Base-by-base conservation (phyloP, 2,329 filamentous ascomycete species). In the Chaetomium olivaceum region DNA sequence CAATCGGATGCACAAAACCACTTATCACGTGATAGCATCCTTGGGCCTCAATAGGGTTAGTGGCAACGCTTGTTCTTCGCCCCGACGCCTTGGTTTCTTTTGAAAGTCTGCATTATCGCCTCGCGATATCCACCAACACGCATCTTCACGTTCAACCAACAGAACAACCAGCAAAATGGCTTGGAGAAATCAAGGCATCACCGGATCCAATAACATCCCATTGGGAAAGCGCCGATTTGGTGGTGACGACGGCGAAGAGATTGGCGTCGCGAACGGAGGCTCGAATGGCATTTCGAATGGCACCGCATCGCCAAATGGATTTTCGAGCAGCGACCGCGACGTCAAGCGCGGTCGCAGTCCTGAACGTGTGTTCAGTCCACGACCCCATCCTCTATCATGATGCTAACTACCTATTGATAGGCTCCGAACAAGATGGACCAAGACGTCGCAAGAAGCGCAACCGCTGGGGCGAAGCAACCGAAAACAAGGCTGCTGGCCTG, bases 371-470 rank as follows among this genome's bases (percentile, higher is more conserved):
- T 82, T 19, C 6, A 23, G 21, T 6, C 46, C 4, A 3, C n/a
- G 46, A n/a, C 48, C 11, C 7, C 48, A 36, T 31, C 9, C 29
- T 46, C 12, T 3, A 31, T 12, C 6, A 16, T 77, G 64, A 67
- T 73, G 14, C 48, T 64, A 55, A 67, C 59, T 62, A 27, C 64
- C 78, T 76, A 77, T n/a, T n/a, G n/a, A n/a, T 65, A 76, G 83
- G 84, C 71, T 79, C 82, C 69, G 84, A 85, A 66, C 77, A 79
- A 59, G 93, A 97, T 80, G 94, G 92, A 65, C 87, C 90, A 69
- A 91, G 91, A 77, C 91, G 91, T 74, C 92, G 95, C 79, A 97
- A 96, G 89, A 98, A 97, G 89, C 91, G 94, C 78, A 99, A 99
- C 79, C 89, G 95, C 77, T 99, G 95, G 95, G 95, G 95, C 71